Evolutionary conservation across 768 basidiomycete species (phyloP), one percentile per base, ranked within the genome.

Genomic region (Bullera alba): DNA sequence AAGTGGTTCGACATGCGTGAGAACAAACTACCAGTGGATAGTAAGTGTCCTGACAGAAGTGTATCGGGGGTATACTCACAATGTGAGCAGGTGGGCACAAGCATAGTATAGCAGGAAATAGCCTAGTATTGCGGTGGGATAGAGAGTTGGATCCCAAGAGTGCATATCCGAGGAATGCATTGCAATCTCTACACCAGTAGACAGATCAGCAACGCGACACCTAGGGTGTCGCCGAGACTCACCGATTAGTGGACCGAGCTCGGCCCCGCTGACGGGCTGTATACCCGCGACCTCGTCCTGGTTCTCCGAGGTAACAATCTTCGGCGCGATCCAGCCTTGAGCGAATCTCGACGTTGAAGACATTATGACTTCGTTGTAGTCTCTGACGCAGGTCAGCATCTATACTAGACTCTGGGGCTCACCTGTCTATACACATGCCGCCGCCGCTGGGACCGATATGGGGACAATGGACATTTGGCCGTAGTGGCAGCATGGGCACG

Each of bases 101-200:
- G 12, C 37, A 21, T 39, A 39, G 10, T 14, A 7, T 8, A 39
- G 8, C 19, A 39, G 19, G 19, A 39, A 21, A 21, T 14, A 39
- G 19, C 37, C 37, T 39, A 21, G 8, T 8, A 21, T 54, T 7
- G 43, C 36, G 1, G 60, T 61, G 8, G 63, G 51, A 27, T 60
- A 65, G 10, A 56, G 37, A 14, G 54, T 61, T 19, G 56, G 54
- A 37, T 58, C 57, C 63, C 63, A 65, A 21, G 58, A 60, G 46
- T 63, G 61, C 17, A 32, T 23, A 37, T 52, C 52, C 28, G 30
- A 27, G 15, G 19, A 23, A 34, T 43, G 50, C 60, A 65, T 44
- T 5, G 63, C 53, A 16, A 65, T 44, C 38, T 60, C 62, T 60
- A 25, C 25, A 12, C 21, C 26, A 12, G 21, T 14, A n/a, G n/a